Evolutionary conservation across 768 basidiomycete genomes (phyloP).

Genomic region (Mycena vulgaris): DNA sequence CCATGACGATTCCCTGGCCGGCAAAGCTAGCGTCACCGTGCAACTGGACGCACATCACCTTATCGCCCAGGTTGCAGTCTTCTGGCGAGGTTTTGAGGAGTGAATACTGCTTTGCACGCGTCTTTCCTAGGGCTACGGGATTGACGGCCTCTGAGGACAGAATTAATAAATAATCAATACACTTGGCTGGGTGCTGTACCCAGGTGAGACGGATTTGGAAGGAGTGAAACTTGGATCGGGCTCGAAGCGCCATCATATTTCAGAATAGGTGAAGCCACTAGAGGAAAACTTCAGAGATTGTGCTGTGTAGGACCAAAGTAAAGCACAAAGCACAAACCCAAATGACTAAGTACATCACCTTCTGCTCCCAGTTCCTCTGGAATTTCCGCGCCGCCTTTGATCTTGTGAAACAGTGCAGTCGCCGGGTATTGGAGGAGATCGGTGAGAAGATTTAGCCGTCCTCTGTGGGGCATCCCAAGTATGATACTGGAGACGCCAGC

Average conservation of each 20-base stretch:
- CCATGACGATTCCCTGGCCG: constrained; percentile 94
- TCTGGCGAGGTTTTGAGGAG: constrained; percentile 76
- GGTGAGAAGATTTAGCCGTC: constrained; percentile 88
- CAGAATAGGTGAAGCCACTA: constrained; percentile 78
- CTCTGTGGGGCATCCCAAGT: constrained; percentile 91
- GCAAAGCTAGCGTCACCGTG: constrained; percentile 95
- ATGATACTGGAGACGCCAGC: constrained; percentile 82
- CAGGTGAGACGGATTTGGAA: constrained; percentile 87
- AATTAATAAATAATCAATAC: not conserved
- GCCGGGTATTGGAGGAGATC: constrained; percentile 80
- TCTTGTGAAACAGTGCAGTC: constrained; percentile 86
- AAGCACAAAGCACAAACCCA: constrained; percentile 62
- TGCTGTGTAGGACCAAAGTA: not conserved
- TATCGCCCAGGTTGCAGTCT: constrained; percentile 72
- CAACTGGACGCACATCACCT: constrained; percentile 90
- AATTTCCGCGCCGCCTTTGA: constrained; percentile 83
- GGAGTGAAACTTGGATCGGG: constrained; percentile 79
- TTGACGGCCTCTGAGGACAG: constrained; percentile 82
- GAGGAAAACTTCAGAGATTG: not conserved
- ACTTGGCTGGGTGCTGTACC: constrained; percentile 53
- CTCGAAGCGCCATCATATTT: constrained; percentile 65
- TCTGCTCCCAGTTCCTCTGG: constrained; percentile 77
- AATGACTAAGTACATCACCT: constrained; percentile 92
- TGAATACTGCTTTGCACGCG: constrained; percentile 91
- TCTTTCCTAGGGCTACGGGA: constrained; percentile 90